Evolutionary conservation across 441 rosid species (phyloP).

Genomic region (Lagerstroemia fauriei): DNA sequence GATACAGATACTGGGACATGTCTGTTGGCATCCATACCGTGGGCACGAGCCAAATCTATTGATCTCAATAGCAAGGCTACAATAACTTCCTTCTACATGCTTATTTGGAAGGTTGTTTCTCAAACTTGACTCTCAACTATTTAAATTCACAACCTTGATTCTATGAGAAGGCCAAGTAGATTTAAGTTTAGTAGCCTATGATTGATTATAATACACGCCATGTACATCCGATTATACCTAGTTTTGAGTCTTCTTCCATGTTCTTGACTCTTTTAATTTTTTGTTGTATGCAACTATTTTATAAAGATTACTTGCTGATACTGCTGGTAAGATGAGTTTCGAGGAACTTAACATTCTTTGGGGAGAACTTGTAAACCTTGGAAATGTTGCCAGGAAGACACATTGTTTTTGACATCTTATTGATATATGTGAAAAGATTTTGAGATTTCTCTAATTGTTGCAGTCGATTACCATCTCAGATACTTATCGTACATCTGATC

Average conservation of each 20-base stretch:
- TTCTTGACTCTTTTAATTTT: not conserved
- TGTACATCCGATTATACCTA: too few species aligned
- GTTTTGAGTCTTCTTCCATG: not conserved
- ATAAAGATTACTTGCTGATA: slow-evolving; percentile 65
- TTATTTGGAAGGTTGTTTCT: slow-evolving; percentile 81
- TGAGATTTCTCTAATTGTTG: too few species aligned
- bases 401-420: not conserved
- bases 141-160: slow-evolving; percentile 2
- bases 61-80: slow-evolving; percentile 74
- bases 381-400: not conserved
- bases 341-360: not conserved
- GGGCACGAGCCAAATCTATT: slow-evolving; percentile 73
- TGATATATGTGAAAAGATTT: not conserved
- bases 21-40: slow-evolving; percentile 55
- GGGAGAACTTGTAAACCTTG: not conserved
- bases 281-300: slow-evolving; percentile 54
- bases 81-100: slow-evolving; percentile 91
- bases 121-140: not conserved
- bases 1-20: slow-evolving; percentile 71
- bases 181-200: not conserved
- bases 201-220: not conserved
- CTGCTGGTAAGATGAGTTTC: slow-evolving; percentile 54
- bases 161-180: not conserved
- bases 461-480: too few species aligned
- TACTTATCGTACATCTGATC: too few species aligned